Evolutionary conservation across 2,329 filamentous ascomycete species (phyloP), one percentile per base, ranked within the genome.

Genomic region (Penicillium paneum): DNA sequence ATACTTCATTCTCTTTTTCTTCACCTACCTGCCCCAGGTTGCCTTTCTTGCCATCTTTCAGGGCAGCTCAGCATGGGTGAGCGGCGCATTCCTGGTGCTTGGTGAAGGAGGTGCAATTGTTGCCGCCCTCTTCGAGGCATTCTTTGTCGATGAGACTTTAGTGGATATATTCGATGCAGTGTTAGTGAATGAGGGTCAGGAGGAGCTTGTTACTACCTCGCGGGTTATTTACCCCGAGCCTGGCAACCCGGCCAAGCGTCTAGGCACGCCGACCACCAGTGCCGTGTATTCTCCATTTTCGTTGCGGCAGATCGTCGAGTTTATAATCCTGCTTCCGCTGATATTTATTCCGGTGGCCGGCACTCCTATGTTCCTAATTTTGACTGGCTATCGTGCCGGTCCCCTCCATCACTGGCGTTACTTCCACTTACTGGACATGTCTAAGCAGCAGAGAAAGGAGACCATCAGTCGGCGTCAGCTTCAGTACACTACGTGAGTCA

Each of bases 341-440:
- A 97, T 96, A 70, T 84, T 99, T 21, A 83, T 97, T 15, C 93
- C 93, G 0, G 84, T 88, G 43, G 83, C 91, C 13, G 93, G 93
- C 15, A 88, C 89, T 0, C 90, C 90, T 0, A 81, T 94, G 58
- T 99, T 97, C 71, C 82, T 99, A 57, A 74, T 96, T 52, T 81
- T 96, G 61, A 97, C 92, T 0, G 94, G 93, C 1, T 90, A 92
- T 43, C 82, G 93, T 26, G 84, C 91, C 5, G 93, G 94, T 0
- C 94, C 93, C 31, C 83, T 97, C 28, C 87, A 94, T 52, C 92
- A 97, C 64, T 94, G 92, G 79, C 81, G 94, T 54, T 97, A 94
- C 79, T 97, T 92, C 70, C 84, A 91, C 65, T 78, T 99, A 45
- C 80, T 86, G 38, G 89, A 87, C 0, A 79, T 95, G 60, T 82